Evolutionary conservation across 2,329 filamentous ascomycete genomes (phyloP), one percentile per base, ranked within the genome.

Genomic region (Aureobasidium sp.): DNA sequence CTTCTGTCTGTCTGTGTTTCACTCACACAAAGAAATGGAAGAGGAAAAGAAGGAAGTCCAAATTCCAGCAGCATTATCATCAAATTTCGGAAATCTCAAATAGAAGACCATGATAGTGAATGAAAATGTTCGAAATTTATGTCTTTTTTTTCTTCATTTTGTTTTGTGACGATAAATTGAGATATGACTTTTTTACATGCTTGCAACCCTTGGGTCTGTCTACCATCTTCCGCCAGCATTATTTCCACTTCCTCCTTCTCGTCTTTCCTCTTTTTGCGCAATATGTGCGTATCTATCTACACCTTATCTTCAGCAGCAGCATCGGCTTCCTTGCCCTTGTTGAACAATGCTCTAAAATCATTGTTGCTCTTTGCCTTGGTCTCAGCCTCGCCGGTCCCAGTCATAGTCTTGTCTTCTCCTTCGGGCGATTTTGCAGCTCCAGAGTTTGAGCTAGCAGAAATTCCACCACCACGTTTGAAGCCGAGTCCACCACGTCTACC

Each of bases 271-370:
- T 16, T 36, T 47, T 47, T 25, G 20, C 20, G 18, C 29, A 10
- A 45, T 33, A 27, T 16, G 33, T 20, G 29, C 10, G 11, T 11
- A 8, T 29, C 25, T 31, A 38, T 18, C 23, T 45, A 40, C 27
- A 29, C 16, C 58, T 61, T 50, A 8, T 61, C 58, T 40, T 29
- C 58, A 31, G 58, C 23, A 29, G 58, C 33, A 11, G 43, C n/a
- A 20, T 48, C 42, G 31, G 56, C n/a, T n/a, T 71, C 69, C 62
- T 75, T 75, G 48, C 76, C 79, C 67, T 79, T 80, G 69, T 84
- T 76, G 55, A 88, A 79, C 82, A 88, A 82, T 38, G 80, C 80
- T 64, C 85, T 82, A 74, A 89, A 89, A 71, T 88, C 86, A 59
- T 81, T 82, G 72, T 89, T 89, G 71, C 84, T 88, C 78, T 87